Evolutionary conservation across 768 basidiomycete genomes (phyloP).

Genomic region (Amylocystis lapponica): DNA sequence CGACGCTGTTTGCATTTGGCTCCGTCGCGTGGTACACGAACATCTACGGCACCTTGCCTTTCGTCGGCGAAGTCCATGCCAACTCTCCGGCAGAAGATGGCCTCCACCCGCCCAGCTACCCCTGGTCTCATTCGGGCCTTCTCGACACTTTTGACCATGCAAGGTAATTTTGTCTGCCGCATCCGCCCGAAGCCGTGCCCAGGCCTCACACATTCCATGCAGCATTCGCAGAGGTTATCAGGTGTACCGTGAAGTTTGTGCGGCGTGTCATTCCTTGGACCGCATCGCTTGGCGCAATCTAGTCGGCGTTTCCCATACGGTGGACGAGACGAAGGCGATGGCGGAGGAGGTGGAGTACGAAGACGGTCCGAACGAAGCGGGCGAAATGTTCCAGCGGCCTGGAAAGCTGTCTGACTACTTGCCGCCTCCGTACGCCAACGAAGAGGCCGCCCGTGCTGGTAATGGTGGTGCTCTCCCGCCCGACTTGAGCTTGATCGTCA

Average conservation of each 20-base stretch:
- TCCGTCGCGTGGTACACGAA: slow-evolving; percentile 96
- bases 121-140: slow-evolving; percentile 87
- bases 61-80: slow-evolving; percentile 89
- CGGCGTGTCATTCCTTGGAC: slow-evolving; percentile 97
- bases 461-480: slow-evolving; percentile 96
- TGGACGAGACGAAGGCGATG: slow-evolving; percentile 81
- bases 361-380: slow-evolving; percentile 90
- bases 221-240: slow-evolving; percentile 95
- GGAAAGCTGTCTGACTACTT: slow-evolving; percentile 98
- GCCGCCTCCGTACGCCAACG: slow-evolving; percentile 93
- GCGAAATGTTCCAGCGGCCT: slow-evolving; percentile 98
- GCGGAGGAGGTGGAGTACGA: slow-evolving; percentile 97
- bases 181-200: slow-evolving; percentile 9
- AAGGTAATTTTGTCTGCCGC: slow-evolving; percentile 52
- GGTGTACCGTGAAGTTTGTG: slow-evolving; percentile 99
- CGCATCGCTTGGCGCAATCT: slow-evolving; percentile 99
- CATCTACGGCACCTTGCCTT: slow-evolving; percentile 85
- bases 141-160: slow-evolving; percentile 96
- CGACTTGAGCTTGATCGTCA: slow-evolving; percentile 94
- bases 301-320: slow-evolving; percentile 96
- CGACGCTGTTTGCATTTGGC: slow-evolving; percentile 73
- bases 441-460: slow-evolving; percentile 91
- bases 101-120: slow-evolving; percentile 79
- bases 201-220: slow-evolving; percentile 6
- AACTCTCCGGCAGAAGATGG: slow-evolving; percentile 92